Evolutionary conservation across 2,329 filamentous ascomycete genomes (phyloP).

Genomic region (Stemphylium vesicarium): DNA sequence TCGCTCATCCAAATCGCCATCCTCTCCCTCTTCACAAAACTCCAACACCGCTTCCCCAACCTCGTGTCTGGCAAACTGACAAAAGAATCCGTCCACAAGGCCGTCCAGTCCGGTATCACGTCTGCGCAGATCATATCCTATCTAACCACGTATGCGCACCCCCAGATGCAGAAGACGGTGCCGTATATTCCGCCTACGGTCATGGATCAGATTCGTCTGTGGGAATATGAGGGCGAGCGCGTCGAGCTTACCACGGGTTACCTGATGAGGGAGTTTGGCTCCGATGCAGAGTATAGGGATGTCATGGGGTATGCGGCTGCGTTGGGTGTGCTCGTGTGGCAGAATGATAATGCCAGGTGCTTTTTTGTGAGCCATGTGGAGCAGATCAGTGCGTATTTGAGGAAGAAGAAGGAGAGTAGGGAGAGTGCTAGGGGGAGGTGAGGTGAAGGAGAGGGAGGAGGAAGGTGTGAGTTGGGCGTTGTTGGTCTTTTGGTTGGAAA

Average conservation of each 20-base stretch:
- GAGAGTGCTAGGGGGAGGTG: conserved; percentile 12
- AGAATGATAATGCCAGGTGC: conserved; percentile 76
- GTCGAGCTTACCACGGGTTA: conserved; percentile 86
- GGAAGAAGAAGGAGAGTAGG: conserved; percentile 50
- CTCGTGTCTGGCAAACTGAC: conserved; percentile 92
- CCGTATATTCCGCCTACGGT: conserved; percentile 92
- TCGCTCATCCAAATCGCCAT: conserved; percentile 95
- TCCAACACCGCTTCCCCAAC: conserved; percentile 91
- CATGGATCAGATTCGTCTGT: conserved; percentile 94
- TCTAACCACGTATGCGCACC: conserved; percentile 89
- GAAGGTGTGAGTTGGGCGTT: no score
- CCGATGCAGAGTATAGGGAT: conserved; percentile 71
- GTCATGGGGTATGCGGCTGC: conserved; percentile 81
- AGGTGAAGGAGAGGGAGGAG: neutral
- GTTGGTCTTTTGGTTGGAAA: no score
- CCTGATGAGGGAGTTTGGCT: conserved; percentile 86
- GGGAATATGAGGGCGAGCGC: conserved; percentile 96
- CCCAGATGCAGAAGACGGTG: conserved; percentile 80
- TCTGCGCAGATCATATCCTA: conserved; percentile 95
- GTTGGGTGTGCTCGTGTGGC: conserved; percentile 88
- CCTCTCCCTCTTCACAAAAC: conserved; percentile 84
- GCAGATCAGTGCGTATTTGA: conserved; percentile 82
- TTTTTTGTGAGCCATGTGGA: conserved; percentile 95
- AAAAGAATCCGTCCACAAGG: conserved; percentile 83
- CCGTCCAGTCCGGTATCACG: conserved; percentile 89